Base-by-base conservation (phyloP, 2,329 filamentous ascomycete genomes). In the Arthrobotrys pseudoclavata region DNA sequence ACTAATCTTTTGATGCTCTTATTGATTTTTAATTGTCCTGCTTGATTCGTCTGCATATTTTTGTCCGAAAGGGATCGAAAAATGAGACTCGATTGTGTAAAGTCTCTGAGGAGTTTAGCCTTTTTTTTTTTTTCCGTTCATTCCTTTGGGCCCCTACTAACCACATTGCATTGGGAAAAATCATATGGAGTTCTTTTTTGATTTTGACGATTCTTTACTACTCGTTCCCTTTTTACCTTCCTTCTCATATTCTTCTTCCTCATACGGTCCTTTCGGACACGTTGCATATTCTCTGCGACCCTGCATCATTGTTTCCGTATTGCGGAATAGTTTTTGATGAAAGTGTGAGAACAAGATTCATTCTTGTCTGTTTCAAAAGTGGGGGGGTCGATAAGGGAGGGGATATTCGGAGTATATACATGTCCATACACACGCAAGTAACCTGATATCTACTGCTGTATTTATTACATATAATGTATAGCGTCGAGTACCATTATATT, bases 381-480 rank as follows among this genome's bases (percentile, higher is more conserved):
- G 22, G 22, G 9, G 47, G 47, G 7, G 10, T 20, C n/a, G 20
- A 24, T 7, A 15, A 50, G 42, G 42, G n/a, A 4, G n/a, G 20
- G 47, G 18, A 50, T 24, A 24, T 13, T 50, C 18, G 3, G 18
- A 24, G 22, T 50, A 50, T 50, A 24, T 50, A 24, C 60, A 64
- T 72, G 53, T 64, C 12, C 15, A 40, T 40, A 40, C 37, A 40
- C 37, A 71, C 40, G 64, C 60, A 71, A 24, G 48, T 45, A 45
- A 45, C 15, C 47, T 24, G 22, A 50, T 50, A 24, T 50, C 15
- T 24, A n/a, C 1, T 18, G 13, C 9, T 18, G 60, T 72, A 72
- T 60, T 66, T 72, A 72, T 72, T 72, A 64, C 50, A 53, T 55
- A 66, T 72, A 72, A 72, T 66, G 69, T 66, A 72, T 66, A 72